Percentiles rank a stretch among this genome's conserved stretches.
These are phyloP conservation scores for Fonsecaea pugnacius DNA, from an alignment of 2,329 filamentous ascomycete genomes.

Conservation along the genomic window DNA sequence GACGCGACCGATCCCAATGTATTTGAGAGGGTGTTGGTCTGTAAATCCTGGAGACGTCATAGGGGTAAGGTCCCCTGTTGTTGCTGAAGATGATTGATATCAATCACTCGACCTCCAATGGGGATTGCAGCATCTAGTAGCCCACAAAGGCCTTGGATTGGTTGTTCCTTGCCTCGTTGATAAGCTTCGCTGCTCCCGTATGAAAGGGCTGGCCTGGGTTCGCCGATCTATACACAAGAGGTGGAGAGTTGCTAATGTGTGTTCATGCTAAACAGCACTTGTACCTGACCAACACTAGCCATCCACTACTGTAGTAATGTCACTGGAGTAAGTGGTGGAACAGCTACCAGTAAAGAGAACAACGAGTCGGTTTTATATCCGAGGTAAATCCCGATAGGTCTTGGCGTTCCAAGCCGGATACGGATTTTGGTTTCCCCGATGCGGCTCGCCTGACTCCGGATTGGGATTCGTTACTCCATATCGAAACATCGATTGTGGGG, in stretches of 20 bases:
- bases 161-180: neutral
- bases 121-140: neutral
- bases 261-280: neutral
- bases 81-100: constrained; percentile 2
- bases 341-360: neutral
- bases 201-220: neutral
- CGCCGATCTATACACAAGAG: neutral
- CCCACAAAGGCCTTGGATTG: constrained; percentile 1
- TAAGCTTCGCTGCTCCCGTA: constrained; percentile 9
- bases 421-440: neutral
- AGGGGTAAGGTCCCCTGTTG: neutral
- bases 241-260: neutral
- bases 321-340: neutral
- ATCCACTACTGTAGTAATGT: too few species aligned
- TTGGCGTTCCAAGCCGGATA: neutral
- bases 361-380: too few species aligned
- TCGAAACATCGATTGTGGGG: neutral
- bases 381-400: neutral
- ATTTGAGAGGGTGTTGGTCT: neutral
- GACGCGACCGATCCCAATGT: neutral
- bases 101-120: neutral
- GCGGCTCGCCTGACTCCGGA: neutral
- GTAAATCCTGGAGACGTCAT: constrained; percentile 6
- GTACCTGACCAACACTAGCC: neutral
- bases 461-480: neutral